These are phyloP conservation scores for Sequoia sempervirens DNA, from an alignment of 75 land plant species.

Conservation along the genomic window DNA sequence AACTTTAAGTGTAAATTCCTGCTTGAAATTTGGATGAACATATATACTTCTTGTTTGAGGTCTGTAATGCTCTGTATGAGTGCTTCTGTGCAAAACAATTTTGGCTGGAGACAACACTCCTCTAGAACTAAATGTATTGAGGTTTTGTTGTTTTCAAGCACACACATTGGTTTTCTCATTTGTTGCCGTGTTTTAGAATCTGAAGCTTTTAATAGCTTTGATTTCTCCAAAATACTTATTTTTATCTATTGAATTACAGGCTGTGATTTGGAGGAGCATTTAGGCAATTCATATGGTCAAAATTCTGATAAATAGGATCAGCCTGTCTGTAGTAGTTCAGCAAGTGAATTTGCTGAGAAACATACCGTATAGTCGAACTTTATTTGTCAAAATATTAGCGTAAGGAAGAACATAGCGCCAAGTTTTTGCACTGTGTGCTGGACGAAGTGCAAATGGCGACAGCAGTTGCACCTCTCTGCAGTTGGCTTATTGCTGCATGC, in stretches of 20 bases:
- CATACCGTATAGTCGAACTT: neutral
- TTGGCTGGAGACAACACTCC: neutral
- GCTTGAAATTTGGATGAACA: neutral
- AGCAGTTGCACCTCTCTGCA: conserved; percentile 51
- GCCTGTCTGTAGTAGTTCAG: neutral
- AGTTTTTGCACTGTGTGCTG: neutral
- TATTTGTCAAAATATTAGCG: neutral
- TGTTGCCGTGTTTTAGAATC: neutral
- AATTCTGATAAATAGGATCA: neutral
- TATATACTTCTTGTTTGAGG: neutral
- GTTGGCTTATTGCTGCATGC: conserved; percentile 74
- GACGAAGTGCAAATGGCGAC: conserved; percentile 16
- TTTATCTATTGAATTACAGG: neutral
- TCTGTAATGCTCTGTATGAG: neutral
- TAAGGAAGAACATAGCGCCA: neutral
- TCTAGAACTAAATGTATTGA: neutral
- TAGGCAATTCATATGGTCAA: neutral
- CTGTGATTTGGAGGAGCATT: neutral
- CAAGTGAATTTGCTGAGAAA: neutral
- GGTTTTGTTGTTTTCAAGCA: neutral
- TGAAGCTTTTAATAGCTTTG: neutral
- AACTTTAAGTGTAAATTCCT: neutral
- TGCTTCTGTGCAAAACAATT: neutral
- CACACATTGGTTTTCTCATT: neutral
- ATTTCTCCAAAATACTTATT: neutral